Percentiles rank a stretch among this genome's conserved stretches.
phyloP scores from a whole-genome alignment of 371 early-diverging fungal species.

The Dichotomocladium elegans region DNA sequence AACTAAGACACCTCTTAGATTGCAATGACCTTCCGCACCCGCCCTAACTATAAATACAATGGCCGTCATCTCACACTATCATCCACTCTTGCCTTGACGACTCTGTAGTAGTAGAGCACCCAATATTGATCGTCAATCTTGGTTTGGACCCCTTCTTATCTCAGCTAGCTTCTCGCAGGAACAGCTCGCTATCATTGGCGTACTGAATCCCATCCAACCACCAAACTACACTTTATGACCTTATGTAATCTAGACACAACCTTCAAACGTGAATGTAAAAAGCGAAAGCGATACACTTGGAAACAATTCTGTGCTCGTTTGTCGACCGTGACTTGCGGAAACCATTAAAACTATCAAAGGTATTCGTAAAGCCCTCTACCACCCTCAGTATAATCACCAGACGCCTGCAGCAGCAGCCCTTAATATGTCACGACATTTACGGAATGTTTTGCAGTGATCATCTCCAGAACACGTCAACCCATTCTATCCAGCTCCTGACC shows the following conservation, averaged over 20 bases:
- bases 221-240: no score
- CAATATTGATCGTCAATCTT: background rate
- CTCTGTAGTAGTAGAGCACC: background rate
- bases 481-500: no score
- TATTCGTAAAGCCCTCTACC: background rate
- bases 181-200: conserved; percentile 10
- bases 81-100: conserved; percentile 1
- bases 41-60: background rate
- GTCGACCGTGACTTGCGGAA: background rate
- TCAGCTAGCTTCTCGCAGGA: background rate
- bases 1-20: background rate
- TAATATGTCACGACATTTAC: background rate
- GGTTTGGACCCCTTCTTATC: background rate
- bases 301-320: conserved; percentile 1
- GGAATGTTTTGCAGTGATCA: background rate
- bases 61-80: background rate
- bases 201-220: background rate
- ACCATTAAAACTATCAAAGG: conserved; percentile 8
- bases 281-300: conserved; percentile 12
- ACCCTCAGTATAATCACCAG: background rate
- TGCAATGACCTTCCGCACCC: background rate
- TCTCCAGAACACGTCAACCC: no score
- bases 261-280: background rate
- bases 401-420: conserved; percentile 2
- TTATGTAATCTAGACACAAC: background rate